phyloP scores from a whole-genome alignment of 805 yeast species.

The Saturnispora gosingensis region DNA sequence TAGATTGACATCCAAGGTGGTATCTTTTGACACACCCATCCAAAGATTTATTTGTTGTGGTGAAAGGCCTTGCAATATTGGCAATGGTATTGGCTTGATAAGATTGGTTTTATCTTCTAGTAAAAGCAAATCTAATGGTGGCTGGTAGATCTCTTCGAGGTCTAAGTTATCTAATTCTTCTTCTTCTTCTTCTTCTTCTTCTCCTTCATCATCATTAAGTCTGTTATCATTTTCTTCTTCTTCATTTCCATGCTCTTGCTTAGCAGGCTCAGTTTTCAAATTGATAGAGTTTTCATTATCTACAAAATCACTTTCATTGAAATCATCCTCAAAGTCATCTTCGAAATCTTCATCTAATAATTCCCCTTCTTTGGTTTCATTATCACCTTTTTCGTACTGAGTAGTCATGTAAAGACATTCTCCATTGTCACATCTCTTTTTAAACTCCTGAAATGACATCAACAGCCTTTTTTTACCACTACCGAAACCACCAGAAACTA shows the following conservation, averaged over 20 bases:
- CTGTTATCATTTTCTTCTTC: constrained; percentile 4
- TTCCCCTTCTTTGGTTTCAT: constrained; percentile 26
- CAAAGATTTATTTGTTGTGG: constrained; percentile 72
- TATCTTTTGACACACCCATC: constrained; percentile 39
- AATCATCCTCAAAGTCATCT: constrained; percentile 19
- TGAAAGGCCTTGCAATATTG: constrained; percentile 24
- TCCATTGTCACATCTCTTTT: constrained; percentile 32
- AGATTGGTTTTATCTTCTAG: constrained; percentile 24
- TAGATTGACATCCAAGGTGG: constrained; percentile 21
- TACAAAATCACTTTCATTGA: constrained; percentile 16
- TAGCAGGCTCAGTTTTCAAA: constrained; percentile 13
- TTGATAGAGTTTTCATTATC: constrained; percentile 16
- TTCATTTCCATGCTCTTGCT: constrained; percentile 3
- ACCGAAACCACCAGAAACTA: constrained; percentile 56
- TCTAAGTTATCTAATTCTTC: constrained; percentile 19
- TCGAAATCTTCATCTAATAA: constrained; percentile 19
- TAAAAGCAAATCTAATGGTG: constrained; percentile 43
- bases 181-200: constrained; percentile 19
- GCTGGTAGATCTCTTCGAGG: constrained; percentile 10
- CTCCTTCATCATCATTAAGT: neutral
- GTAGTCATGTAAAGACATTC: constrained; percentile 53
- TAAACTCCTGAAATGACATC: constrained; percentile 42
- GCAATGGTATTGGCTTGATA: constrained; percentile 24
- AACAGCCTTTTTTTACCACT: constrained; percentile 46
- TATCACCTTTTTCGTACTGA: constrained; percentile 47